Evolutionary conservation across 306 rosid species (phyloP).

Genomic region (Gynostemma pentaphyllum): DNA sequence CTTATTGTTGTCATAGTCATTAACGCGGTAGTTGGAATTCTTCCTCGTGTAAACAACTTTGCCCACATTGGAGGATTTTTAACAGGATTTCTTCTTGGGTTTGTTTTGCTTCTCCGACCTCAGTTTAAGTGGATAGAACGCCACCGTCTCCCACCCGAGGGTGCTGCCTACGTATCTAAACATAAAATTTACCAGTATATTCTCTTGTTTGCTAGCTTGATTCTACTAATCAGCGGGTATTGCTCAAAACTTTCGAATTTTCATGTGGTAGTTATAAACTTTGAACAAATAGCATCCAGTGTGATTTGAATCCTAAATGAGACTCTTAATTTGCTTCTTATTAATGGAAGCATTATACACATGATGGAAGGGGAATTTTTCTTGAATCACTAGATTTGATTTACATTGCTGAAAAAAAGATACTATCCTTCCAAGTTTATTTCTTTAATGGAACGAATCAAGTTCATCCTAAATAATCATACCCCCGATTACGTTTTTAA

Average conservation of each 20-base stretch:
- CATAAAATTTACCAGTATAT: constrained; percentile 27
- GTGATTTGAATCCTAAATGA: no score
- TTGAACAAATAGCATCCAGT: not conserved
- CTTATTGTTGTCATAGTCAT: constrained; percentile 28
- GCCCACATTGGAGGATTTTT: constrained; percentile 44
- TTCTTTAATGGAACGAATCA: no score
- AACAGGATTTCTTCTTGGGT: constrained; percentile 36
- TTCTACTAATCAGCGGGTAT: constrained; percentile 26
- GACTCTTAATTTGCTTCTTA: not conserved
- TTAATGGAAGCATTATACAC: no score
- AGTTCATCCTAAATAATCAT: no score
- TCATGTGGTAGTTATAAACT: not conserved
- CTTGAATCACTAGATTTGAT: no score
- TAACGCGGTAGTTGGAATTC: constrained; percentile 37
- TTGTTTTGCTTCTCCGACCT: constrained; percentile 31
- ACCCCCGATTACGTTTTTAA: not conserved
- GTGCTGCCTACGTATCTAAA: constrained; percentile 19
- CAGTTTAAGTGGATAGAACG: constrained; percentile 31
- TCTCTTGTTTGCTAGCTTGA: constrained; percentile 17
- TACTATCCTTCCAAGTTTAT: no score
- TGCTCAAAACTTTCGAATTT: not conserved
- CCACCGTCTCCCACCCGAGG: constrained; percentile 21
- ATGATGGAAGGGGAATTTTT: no score
- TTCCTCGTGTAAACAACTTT: constrained; percentile 39
- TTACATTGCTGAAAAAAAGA: no score